These are phyloP conservation scores for Coemansia sp. DNA, from an alignment of 371 early-diverging fungal genomes.

Conservation along the genomic window DNA sequence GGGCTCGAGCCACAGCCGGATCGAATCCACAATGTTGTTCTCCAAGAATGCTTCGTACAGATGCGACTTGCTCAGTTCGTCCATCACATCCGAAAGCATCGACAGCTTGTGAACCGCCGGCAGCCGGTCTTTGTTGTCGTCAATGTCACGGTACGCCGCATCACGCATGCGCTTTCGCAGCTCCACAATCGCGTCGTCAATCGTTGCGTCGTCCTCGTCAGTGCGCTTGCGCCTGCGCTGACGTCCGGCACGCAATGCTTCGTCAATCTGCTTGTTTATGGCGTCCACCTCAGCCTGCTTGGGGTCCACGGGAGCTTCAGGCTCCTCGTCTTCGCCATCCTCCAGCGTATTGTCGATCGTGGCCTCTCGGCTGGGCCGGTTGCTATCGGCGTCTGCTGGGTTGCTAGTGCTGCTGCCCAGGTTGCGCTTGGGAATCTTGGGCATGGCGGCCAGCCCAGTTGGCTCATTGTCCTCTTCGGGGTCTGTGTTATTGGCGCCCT, in stretches of 20 bases:
- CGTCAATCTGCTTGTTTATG: conserved; percentile 62
- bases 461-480: not conserved
- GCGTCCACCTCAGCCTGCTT: conserved; percentile 55
- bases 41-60: conserved; percentile 78
- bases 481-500: not conserved
- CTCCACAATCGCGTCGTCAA: conserved; percentile 65
- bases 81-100: conserved; percentile 70
- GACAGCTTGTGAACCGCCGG: conserved; percentile 85
- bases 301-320: conserved; percentile 19
- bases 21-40: conserved; percentile 80
- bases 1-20: conserved; percentile 96
- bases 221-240: conserved; percentile 60
- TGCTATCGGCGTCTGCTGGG: not conserved
- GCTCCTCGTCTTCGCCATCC: conserved; percentile 7
- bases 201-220: conserved; percentile 61
- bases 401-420: not conserved
- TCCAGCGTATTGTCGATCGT: not conserved
- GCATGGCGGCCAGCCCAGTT: conserved; percentile 23
- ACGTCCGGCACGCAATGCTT: conserved; percentile 62
- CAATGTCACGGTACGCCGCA: conserved; percentile 76
- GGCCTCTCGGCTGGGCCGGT: not conserved
- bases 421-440: conserved; percentile 40
- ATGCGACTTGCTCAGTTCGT: conserved; percentile 69
- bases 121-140: conserved; percentile 67
- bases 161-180: conserved; percentile 79